These are phyloP conservation scores for Maudiozyma humilis DNA, from an alignment of 1,139 yeast genomes.

Conservation along the genomic window DNA sequence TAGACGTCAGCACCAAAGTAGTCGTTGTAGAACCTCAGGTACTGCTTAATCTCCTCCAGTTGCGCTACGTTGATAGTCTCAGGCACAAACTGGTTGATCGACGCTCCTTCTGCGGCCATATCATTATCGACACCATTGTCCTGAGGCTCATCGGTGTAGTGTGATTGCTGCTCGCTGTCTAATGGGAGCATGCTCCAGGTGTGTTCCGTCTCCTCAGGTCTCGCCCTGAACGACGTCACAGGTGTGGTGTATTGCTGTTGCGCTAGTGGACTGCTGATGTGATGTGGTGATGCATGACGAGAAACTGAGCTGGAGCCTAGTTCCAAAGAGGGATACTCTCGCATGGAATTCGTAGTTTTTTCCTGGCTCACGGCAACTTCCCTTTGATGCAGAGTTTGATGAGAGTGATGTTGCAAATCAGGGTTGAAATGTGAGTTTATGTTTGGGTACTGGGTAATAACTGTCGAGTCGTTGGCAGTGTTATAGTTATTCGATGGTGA, in stretches of 20 bases:
- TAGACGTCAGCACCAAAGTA: constrained; percentile 16
- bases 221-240: not conserved
- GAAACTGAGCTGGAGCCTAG: not conserved
- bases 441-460: too few relatives aligned
- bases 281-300: not conserved
- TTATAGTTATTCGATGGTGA: not conserved
- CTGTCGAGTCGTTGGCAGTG: not conserved
- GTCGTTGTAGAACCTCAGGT: constrained; percentile 26
- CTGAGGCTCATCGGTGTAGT: not conserved
- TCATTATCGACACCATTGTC: not conserved
- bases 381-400: too few relatives aligned
- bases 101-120: constrained; percentile 13
- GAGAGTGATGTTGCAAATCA: too few relatives aligned
- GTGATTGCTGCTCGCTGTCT: constrained; percentile 12
- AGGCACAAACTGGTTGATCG: constrained; percentile 18
- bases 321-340: not conserved
- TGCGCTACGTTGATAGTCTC: constrained; percentile 19
- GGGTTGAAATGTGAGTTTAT: too few relatives aligned
- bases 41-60: constrained; percentile 25
- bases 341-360: too few relatives aligned
- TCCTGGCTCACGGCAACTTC: too few relatives aligned
- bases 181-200: constrained; percentile 3
- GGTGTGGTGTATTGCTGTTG: not conserved
- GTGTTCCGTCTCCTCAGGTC: not conserved
- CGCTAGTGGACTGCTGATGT: not conserved